phyloP scores from a whole-genome alignment of 352 stramenopile species.

The Phytophthora pinifolia region DNA sequence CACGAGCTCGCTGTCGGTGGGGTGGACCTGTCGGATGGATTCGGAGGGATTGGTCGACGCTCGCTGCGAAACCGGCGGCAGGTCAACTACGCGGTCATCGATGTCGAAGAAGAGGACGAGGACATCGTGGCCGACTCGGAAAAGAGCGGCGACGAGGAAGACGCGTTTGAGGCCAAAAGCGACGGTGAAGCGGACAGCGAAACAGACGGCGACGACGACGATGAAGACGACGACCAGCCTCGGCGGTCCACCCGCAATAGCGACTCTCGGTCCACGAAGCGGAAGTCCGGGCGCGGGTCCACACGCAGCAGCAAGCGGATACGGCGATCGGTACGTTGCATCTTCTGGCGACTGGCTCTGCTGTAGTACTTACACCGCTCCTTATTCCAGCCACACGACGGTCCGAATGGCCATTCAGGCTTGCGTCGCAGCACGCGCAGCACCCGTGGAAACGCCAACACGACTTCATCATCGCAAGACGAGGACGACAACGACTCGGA shows the following conservation, averaged over 20 bases:
- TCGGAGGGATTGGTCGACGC: conserved; percentile 33
- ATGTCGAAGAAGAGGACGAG: conserved; percentile 38
- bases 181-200: conserved; percentile 26
- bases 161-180: conserved; percentile 26
- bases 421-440: conserved; percentile 31
- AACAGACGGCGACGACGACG: conserved; percentile 26
- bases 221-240: conserved; percentile 11
- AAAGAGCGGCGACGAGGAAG: conserved; percentile 31
- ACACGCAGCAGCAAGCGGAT: conserved; percentile 26
- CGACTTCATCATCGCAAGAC: conserved; percentile 24
- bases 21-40: conserved; percentile 22
- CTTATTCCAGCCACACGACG: conserved; percentile 20
- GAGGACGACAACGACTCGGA: conserved; percentile 14
- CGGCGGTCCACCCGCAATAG: conserved; percentile 15
- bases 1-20: conserved; percentile 37
- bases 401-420: not conserved
- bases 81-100: conserved; percentile 50
- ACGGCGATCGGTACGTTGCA: conserved; percentile 29
- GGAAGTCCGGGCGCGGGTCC: conserved; percentile 9
- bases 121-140: conserved; percentile 29
- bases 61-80: conserved; percentile 47
- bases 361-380: conserved; percentile 4
- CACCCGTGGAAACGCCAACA: conserved; percentile 1
- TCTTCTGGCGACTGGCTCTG: not conserved
- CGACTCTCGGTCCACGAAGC: conserved; percentile 15